Conservation (phyloP, 2,329 filamentous ascomycete genomes). For the Pochonia chlamydosporia region DNA sequence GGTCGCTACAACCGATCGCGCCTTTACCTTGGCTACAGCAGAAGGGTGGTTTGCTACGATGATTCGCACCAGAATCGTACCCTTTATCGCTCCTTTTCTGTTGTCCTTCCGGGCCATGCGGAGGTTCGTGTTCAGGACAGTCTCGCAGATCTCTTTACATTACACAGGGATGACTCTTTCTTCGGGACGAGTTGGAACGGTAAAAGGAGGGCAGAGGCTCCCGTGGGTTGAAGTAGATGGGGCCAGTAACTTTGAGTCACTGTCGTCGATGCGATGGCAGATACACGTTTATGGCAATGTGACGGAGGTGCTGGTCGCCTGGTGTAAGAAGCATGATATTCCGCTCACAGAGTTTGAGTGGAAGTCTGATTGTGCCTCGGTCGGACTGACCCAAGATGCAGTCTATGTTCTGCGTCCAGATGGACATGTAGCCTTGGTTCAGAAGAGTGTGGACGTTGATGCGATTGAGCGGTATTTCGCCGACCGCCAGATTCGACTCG, state of each 20-base stretch:
- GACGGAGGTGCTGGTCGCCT: not conserved
- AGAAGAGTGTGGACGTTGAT: not conserved
- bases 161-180: slow-evolving; percentile 1
- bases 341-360: not conserved
- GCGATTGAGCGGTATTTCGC: slow-evolving; percentile 2
- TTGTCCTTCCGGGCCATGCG: not conserved
- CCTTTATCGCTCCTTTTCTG: not conserved
- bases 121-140: not conserved
- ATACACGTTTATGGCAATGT: slow-evolving; percentile 2
- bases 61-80: not conserved
- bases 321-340: not conserved
- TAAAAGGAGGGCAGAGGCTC: not conserved
- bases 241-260: not conserved
- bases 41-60: not conserved
- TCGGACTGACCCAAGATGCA: not conserved
- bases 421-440: slow-evolving; percentile 1
- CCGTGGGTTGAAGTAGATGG: slow-evolving; percentile 2
- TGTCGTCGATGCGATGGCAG: not conserved
- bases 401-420: slow-evolving; percentile 3
- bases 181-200: not conserved
- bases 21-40: not conserved
- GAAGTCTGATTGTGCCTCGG: not conserved
- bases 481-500: not conserved
- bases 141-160: not conserved
- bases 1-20: slow-evolving; percentile 1